Percentiles rank a stretch among this genome's conserved stretches.
Evolutionary conservation across 768 basidiomycete genomes (phyloP).

Genomic region (Mycena belliarum): DNA sequence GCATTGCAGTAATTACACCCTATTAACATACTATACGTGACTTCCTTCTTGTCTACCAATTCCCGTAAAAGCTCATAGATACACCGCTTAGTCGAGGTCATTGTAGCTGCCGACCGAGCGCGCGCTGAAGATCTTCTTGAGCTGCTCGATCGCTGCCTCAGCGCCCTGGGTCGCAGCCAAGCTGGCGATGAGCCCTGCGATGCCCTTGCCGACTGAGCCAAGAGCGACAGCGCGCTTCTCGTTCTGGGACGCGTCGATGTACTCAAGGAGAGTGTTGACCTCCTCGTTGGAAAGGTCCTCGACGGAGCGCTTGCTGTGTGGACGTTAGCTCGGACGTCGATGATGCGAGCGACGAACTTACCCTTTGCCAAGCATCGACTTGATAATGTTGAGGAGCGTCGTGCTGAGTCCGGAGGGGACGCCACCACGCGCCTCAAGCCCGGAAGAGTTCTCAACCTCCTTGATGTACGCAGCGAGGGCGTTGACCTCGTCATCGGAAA

Average conservation of each 20-base stretch:
- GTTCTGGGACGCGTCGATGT: background rate
- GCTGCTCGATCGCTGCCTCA: background rate
- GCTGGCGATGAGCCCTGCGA: background rate
- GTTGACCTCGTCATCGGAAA: too few species aligned
- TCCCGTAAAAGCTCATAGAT: background rate
- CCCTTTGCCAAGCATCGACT: too few species aligned
- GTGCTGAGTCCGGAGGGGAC: too few species aligned
- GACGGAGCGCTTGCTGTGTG: background rate
- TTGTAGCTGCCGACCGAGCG: background rate
- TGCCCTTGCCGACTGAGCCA: conserved; percentile 2
- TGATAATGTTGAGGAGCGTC: too few species aligned
- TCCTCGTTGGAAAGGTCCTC: conserved; percentile 1
- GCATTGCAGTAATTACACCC: background rate
- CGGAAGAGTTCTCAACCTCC: too few species aligned
- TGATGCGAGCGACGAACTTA: too few species aligned
- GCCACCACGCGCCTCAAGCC: too few species aligned
- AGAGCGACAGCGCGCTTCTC: background rate
- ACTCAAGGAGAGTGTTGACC: conserved; percentile 3
- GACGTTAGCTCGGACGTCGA: too few species aligned
- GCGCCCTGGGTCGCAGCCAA: conserved; percentile 1
- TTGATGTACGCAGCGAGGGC: too few species aligned
- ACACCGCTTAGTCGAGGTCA: conserved; percentile 2
- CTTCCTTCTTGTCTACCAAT: background rate
- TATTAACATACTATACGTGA: background rate
- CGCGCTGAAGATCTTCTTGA: background rate